These are phyloP conservation scores for Apophysomyces trapeziformis DNA, from an alignment of 371 early-diverging fungal species.

Conservation along the genomic window DNA sequence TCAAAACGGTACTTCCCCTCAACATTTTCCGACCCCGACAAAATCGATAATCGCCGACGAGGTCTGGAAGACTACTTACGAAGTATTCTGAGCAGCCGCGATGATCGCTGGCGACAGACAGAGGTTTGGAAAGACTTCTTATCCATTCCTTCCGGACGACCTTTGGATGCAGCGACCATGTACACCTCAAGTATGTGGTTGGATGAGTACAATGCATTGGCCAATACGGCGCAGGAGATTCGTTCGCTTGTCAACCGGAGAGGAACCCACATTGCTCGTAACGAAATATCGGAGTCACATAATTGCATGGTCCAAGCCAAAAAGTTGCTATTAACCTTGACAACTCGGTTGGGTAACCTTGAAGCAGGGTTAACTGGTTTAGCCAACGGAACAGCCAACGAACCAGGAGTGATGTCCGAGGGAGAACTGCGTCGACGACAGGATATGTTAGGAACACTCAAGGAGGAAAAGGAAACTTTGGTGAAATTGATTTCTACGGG, in stretches of 20 bases:
- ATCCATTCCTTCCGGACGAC: conserved; percentile 64
- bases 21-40: conserved; percentile 64
- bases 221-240: conserved; percentile 70
- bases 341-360: conserved; percentile 57
- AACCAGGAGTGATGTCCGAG: conserved; percentile 50
- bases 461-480: conserved; percentile 73
- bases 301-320: conserved; percentile 81
- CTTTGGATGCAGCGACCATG: conserved; percentile 37
- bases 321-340: conserved; percentile 63
- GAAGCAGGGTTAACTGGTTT: conserved; percentile 60
- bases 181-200: conserved; percentile 86
- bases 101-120: conserved; percentile 82
- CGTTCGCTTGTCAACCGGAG: conserved; percentile 71
- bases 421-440: conserved; percentile 80
- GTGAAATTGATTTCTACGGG: conserved; percentile 57
- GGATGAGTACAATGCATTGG: conserved; percentile 72
- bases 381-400: conserved; percentile 46
- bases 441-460: conserved; percentile 75
- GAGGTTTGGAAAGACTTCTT: conserved; percentile 80
- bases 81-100: conserved; percentile 71
- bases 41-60: conserved; percentile 81
- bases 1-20: conserved; percentile 71
- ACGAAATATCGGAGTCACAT: conserved; percentile 79
- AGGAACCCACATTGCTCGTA: conserved; percentile 70
- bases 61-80: conserved; percentile 83